Evolutionary conservation across 2,329 filamentous ascomycete species (phyloP).

Genomic region (Trichoderma simmonsii): DNA sequence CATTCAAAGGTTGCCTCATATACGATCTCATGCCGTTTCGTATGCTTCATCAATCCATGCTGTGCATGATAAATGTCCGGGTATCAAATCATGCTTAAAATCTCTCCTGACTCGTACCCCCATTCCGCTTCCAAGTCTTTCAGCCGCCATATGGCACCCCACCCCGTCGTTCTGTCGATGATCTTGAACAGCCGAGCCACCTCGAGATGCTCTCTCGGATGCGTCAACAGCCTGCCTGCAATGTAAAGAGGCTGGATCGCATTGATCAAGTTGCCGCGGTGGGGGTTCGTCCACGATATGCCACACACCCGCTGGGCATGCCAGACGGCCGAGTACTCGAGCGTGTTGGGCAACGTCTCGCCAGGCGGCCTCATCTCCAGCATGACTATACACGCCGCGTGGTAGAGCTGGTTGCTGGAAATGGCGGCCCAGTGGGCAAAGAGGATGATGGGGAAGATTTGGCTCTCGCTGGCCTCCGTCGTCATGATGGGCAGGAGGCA

Average conservation of each 20-base stretch:
- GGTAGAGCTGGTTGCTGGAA: conserved; percentile 51
- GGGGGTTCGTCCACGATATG: conserved; percentile 46
- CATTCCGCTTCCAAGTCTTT: conserved; percentile 42
- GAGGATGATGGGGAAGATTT: conserved; percentile 46
- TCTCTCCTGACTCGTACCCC: conserved; percentile 30
- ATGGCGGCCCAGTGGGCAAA: conserved; percentile 50
- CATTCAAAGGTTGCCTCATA: background rate
- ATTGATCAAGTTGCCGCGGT: conserved; percentile 43
- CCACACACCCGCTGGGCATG: conserved; percentile 43
- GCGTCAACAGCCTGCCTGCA: conserved; percentile 47
- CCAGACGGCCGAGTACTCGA: conserved; percentile 12
- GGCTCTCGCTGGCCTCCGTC: conserved; percentile 26
- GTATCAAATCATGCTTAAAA: conserved; percentile 14
- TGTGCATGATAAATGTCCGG: background rate
- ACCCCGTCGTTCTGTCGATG: conserved; percentile 47
- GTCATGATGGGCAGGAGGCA: conserved; percentile 34
- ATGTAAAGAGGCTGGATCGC: conserved; percentile 52
- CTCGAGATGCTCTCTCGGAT: conserved; percentile 36
- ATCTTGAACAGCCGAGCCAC: conserved; percentile 39
- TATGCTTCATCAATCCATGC: background rate
- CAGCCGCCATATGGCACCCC: conserved; percentile 49
- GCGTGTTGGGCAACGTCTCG: conserved; percentile 21
- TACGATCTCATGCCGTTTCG: background rate
- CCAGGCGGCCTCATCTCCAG: conserved; percentile 37
- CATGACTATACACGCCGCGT: conserved; percentile 44